Conservation (phyloP, 2,329 filamentous ascomycete species). For the Cladosporium austrohemisphaericum region DNA sequence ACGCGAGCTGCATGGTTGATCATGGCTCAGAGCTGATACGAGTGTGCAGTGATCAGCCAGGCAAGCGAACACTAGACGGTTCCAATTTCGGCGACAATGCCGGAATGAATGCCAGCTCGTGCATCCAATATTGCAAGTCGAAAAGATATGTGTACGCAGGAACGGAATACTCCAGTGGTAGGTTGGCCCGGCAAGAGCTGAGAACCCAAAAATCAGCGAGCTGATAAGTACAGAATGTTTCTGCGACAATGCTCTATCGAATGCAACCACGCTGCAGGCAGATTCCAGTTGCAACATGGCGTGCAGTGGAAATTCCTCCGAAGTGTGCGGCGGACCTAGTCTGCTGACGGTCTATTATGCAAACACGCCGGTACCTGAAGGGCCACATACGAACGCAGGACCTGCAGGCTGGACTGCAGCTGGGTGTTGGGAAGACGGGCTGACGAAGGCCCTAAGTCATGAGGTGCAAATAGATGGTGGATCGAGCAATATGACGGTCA, state of each 20-base stretch:
- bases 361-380: slow-evolving; percentile 20
- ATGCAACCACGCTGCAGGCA: slow-evolving; percentile 19
- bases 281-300: slow-evolving; percentile 28
- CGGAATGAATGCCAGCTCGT: slow-evolving; percentile 23
- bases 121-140: slow-evolving; percentile 21
- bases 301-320: slow-evolving; percentile 28
- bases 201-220: not conserved
- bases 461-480: slow-evolving; percentile 22
- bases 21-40: not conserved
- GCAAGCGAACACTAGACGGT: slow-evolving; percentile 18
- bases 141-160: slow-evolving; percentile 26
- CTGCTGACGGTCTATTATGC: slow-evolving; percentile 26
- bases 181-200: not conserved
- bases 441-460: slow-evolving; percentile 21
- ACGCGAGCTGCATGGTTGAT: not conserved
- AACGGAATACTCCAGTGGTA: slow-evolving; percentile 22
- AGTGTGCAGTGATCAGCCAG: slow-evolving; percentile 19
- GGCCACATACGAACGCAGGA: slow-evolving; percentile 21
- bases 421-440: slow-evolving; percentile 32
- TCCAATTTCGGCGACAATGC: slow-evolving; percentile 16
- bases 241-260: slow-evolving; percentile 25
- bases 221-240: slow-evolving; percentile 20
- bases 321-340: slow-evolving; percentile 29
- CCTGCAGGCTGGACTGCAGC: slow-evolving; percentile 27
- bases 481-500: slow-evolving; percentile 25